Base-by-base conservation (phyloP, 1,284 basidiomycete species). In the Marasmius tenuissimus region DNA sequence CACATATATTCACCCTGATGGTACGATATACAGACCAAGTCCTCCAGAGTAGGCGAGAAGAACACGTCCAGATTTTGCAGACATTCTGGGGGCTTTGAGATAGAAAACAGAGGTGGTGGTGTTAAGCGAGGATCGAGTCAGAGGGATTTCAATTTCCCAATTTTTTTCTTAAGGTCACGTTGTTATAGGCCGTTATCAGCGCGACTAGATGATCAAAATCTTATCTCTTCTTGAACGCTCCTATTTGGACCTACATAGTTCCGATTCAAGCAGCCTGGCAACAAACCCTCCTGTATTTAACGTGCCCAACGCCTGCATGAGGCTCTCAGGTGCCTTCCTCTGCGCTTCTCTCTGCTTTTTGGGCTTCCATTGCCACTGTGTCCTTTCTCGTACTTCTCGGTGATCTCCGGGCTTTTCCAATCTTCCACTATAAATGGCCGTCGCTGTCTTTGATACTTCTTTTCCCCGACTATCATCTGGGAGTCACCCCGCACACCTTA, bases 31-130 rank as follows among this genome's bases (percentile, higher is more conserved):
- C 56, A 71, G 65, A 97, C 96, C 96, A 63, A 99, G 87, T 73
- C 97, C 97, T 71, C 97, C 97, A 71, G 97, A 99, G 84, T 99
- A 99, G 48, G 97, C 97, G 66, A 97, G 83, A 61, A 97, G 82
- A 68, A 97, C 94, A 70, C 94, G 93, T 69, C 94, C 94, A 40
- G 73, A 64, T 68, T 74, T 73, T 61, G 67, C 65, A 61, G 72
- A 65, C 77, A 78, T 76, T 20, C 39, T 62, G 54, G 48, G 27
- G 38, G 33, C 4, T 48, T 3, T 12, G 22, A 10, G 39, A 35
- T 47, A 27, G 9, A 42, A 35, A 38, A 34, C 47, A 53, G 48
- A 45, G 42, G n/a, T 34, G 40, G 12, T 22, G 51, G 20, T 45
- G 39, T 10, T 18, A 38, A 60, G 34, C 8, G 22, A 20, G 27